These are phyloP conservation scores for Leptoxyphium fumago DNA, from an alignment of 2,329 filamentous ascomycete genomes.

Conservation along the genomic window DNA sequence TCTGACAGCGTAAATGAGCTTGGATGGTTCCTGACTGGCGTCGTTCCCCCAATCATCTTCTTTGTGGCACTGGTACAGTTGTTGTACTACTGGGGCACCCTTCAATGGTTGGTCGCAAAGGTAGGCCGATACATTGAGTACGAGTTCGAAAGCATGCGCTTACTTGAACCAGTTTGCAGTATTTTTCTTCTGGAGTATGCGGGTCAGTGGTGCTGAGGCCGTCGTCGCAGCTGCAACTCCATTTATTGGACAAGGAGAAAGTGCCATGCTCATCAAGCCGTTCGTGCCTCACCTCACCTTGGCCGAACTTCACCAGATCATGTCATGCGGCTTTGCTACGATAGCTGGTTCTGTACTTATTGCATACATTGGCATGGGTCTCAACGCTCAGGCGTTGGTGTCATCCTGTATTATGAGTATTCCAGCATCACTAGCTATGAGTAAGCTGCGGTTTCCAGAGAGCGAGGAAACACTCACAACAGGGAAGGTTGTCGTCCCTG, in stretches of 20 bases:
- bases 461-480: conserved; percentile 74
- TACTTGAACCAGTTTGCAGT: conserved; percentile 42
- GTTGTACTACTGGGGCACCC: conserved; percentile 61
- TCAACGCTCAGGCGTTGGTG: conserved; percentile 72
- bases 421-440: conserved; percentile 75
- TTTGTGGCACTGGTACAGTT: conserved; percentile 88
- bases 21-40: conserved; percentile 58
- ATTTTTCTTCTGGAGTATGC: conserved; percentile 84
- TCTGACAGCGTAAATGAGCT: conserved; percentile 26
- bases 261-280: conserved; percentile 77
- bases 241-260: conserved; percentile 90
- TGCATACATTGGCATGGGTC: conserved; percentile 69
- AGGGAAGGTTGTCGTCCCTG: conserved; percentile 65
- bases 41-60: conserved; percentile 89
- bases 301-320: conserved; percentile 81
- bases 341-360: conserved; percentile 80
- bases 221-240: conserved; percentile 85
- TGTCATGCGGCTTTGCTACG: conserved; percentile 85
- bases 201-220: conserved; percentile 81
- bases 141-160: not conserved
- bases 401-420: conserved; percentile 95
- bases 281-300: conserved; percentile 75
- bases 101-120: conserved; percentile 84
- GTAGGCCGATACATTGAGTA: not conserved
- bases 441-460: conserved; percentile 81